Conservation (phyloP, 139 green algal genomes). For the Chlamydomonas eustigma region DNA sequence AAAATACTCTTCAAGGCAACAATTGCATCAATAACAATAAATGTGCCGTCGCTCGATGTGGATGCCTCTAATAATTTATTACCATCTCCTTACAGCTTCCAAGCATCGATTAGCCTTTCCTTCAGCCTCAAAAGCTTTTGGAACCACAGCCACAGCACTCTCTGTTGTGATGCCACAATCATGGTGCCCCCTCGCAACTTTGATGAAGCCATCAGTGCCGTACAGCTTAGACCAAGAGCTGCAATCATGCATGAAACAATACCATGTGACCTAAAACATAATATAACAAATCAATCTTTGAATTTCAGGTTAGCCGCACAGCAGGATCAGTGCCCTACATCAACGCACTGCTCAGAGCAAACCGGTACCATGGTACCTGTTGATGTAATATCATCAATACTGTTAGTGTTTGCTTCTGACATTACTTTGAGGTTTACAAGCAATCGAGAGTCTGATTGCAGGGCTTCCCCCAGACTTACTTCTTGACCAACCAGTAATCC, state of each 20-base stretch:
- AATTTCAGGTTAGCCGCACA: neutral
- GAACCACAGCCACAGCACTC: neutral
- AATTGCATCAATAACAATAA: too few species aligned
- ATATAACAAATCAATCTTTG: neutral
- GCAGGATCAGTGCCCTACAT: neutral
- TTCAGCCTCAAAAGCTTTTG: neutral
- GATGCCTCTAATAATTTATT: too few species aligned
- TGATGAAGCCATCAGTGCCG: slow-evolving; percentile 13
- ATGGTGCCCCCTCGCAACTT: neutral
- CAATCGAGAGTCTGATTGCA: too few species aligned
- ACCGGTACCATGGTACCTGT: neutral
- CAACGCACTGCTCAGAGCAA: neutral
- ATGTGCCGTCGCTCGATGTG: too few species aligned
- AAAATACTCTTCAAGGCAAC: too few species aligned
- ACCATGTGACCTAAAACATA: neutral
- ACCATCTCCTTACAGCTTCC: neutral
- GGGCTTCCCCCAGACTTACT: neutral
- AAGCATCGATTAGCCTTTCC: neutral
- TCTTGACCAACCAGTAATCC: slow-evolving; percentile 53
- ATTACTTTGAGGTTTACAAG: neutral
- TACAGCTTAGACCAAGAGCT: slow-evolving; percentile 10
- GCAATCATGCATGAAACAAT: neutral
- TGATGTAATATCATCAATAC: neutral
- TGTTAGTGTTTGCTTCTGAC: neutral
- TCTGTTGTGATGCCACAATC: slow-evolving; percentile 12